phyloP scores from a whole-genome alignment of 2,329 filamentous ascomycete species.

The Colletotrichum orchidophilum region DNA sequence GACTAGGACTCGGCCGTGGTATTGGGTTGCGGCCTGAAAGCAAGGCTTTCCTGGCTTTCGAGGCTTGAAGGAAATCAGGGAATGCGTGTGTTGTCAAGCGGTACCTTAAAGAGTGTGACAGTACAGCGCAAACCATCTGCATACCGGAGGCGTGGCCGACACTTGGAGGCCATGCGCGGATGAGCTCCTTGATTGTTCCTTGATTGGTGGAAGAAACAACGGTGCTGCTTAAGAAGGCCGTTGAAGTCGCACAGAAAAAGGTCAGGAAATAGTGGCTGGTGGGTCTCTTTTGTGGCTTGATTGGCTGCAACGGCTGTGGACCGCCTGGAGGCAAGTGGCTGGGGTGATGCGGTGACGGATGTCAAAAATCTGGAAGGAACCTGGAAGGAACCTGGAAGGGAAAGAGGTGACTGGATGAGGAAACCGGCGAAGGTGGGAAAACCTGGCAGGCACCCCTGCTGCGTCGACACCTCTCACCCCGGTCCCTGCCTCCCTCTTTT shows the following conservation, averaged over 20 bases:
- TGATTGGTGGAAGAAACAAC: conserved; percentile 6
- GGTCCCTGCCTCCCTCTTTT: conserved; percentile 27
- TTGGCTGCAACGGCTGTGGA: background rate
- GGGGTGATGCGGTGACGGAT: conserved; percentile 1
- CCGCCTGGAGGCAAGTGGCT: background rate
- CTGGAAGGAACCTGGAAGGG: background rate
- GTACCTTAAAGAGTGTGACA: conserved; percentile 1
- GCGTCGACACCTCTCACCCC: background rate
- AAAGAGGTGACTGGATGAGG: background rate
- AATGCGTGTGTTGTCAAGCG: background rate
- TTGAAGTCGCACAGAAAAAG: background rate
- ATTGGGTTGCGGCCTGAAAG: conserved; percentile 9
- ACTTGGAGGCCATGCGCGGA: too few species aligned
- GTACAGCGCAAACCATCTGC: background rate
- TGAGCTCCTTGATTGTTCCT: too few species aligned
- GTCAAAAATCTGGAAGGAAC: background rate
- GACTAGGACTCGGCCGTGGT: background rate
- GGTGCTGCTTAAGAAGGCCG: conserved; percentile 7
- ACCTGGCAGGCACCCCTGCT: conserved; percentile 13
- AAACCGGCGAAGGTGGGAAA: background rate
- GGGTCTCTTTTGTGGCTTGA: background rate
- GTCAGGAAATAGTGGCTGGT: conserved; percentile 15
- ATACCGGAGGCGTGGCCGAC: background rate
- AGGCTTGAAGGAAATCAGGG: background rate
- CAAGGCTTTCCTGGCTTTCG: background rate